These are phyloP conservation scores for Pholiota adiposa DNA, from an alignment of 1,284 basidiomycete genomes.

Conservation along the genomic window DNA sequence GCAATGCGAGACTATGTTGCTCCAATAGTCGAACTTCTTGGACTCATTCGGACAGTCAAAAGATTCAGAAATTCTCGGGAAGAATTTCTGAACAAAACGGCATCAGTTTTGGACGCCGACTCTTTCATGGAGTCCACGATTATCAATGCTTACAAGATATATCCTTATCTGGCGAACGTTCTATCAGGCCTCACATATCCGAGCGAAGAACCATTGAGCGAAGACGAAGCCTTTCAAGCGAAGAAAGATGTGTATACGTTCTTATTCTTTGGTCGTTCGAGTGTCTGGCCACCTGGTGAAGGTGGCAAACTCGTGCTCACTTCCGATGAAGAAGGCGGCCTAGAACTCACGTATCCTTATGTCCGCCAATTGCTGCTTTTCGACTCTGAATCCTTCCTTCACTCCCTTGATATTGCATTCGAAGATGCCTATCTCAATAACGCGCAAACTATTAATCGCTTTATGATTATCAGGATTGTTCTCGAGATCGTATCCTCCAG, in stretches of 20 bases:
- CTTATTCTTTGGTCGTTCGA: conserved; percentile 83
- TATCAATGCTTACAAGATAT: conserved; percentile 90
- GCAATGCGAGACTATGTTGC: conserved; percentile 89
- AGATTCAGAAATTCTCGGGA: conserved; percentile 47
- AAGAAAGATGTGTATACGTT: conserved; percentile 80
- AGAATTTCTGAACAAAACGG: conserved; percentile 34
- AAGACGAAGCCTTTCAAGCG: conserved; percentile 67
- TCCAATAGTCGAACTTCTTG: conserved; percentile 86
- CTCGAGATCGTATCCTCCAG: conserved; percentile 75
- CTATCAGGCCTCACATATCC: conserved; percentile 91
- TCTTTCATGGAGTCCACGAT: conserved; percentile 60
- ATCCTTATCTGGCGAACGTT: conserved; percentile 86
- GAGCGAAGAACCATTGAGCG: conserved; percentile 72
- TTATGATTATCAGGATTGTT: conserved; percentile 85
- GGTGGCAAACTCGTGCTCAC: conserved; percentile 77
- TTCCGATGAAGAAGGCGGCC: conserved; percentile 68
- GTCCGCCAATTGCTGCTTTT: conserved; percentile 84
- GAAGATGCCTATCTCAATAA: conserved; percentile 92
- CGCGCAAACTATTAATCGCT: conserved; percentile 68
- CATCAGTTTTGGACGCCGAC: conserved; percentile 37
- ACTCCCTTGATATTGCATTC: conserved; percentile 93
- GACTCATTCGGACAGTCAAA: conserved; percentile 74
- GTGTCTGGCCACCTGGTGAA: conserved; percentile 76
- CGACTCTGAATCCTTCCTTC: conserved; percentile 94
- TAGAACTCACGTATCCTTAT: conserved; percentile 89